Evolutionary conservation across 441 rosid species (phyloP), one percentile per base, ranked within the genome.

Genomic region (Rhodomyrtus psidioides): DNA sequence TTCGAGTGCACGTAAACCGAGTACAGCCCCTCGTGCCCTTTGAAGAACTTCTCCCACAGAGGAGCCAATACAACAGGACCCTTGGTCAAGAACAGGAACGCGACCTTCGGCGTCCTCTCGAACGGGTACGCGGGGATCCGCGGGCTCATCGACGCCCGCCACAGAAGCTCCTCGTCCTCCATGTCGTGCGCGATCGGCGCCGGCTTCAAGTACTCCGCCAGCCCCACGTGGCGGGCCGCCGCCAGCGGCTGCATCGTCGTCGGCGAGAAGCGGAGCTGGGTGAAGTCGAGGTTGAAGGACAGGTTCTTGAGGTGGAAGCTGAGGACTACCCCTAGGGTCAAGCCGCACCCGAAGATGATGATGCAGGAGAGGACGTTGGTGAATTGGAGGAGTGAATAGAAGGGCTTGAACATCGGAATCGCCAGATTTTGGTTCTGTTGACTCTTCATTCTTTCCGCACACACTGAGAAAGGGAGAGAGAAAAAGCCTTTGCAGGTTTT

Each of bases 101-200:
- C 99, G 28, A 96, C 91, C 85, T 96, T 94, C 12, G 98, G 97
- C 56, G 90, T 91, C 83, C 95, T 84, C 6, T 88, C 70, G 85
- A 92, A 94, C 26, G 98, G 98, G 55, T 86, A 92, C 21, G 84
- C 81, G 1, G 9, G 44, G 19, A 94, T 91, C 86, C 83, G 87
- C 3, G 98, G 96, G 0, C 86, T 87, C 95, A 94, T 87, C 44
- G 98, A 95, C 28, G 98, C 98, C 86, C 96, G 93, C 99, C 99
- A 96, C 3, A 95, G 86, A 87, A 97, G 92, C 89, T 96, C 98
- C 26, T 89, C 88, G 23, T 97, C 99, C 46, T 91, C 91, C 98
- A 97, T 95, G 75, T 89, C 94, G 46, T 95, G 98, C 85, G 62
- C 88, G 9, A 83, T 82, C 15, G 82, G 85, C 42, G 94, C 90